Percentiles rank a stretch among this genome's conserved stretches.
These are phyloP conservation scores for Backusella mclennaniae DNA, from an alignment of 192 early-diverging fungal species.

Conservation along the genomic window DNA sequence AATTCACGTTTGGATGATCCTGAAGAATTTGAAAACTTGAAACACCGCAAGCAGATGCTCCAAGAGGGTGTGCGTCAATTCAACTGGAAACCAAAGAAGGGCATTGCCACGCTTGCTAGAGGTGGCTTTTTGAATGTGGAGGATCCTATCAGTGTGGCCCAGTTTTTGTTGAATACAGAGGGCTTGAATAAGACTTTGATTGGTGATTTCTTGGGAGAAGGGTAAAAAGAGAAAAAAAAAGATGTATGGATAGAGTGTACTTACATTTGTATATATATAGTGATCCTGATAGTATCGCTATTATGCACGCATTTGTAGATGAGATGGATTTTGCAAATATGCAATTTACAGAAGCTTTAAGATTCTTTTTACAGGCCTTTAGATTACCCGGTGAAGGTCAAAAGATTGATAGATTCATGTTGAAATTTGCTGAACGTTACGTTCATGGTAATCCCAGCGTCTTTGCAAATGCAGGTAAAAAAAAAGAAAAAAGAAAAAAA, in stretches of 20 bases:
- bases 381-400: conserved; percentile 91
- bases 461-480: conserved; percentile 77
- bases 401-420: conserved; percentile 97
- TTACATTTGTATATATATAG: conserved; percentile 23
- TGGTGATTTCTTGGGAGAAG: conserved; percentile 93
- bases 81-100: conserved; percentile 90
- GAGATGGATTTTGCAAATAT: conserved; percentile 75
- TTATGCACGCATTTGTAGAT: conserved; percentile 98
- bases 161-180: conserved; percentile 72
- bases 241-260: not conserved
- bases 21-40: conserved; percentile 76
- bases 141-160: conserved; percentile 73
- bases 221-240: conserved; percentile 47
- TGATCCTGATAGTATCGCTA: conserved; percentile 86
- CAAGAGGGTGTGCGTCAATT: conserved; percentile 78
- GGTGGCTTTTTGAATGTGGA: conserved; percentile 61
- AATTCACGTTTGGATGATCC: conserved; percentile 72
- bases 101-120: conserved; percentile 71
- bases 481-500: too few relatives aligned
- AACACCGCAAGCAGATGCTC: conserved; percentile 83
- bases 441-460: conserved; percentile 75
- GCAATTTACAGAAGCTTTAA: conserved; percentile 77
- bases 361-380: conserved; percentile 85
- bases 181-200: conserved; percentile 86
- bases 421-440: conserved; percentile 95